Base-by-base conservation (phyloP, 495 filamentous ascomycete species). In the Aspergillus baeticus region DNA sequence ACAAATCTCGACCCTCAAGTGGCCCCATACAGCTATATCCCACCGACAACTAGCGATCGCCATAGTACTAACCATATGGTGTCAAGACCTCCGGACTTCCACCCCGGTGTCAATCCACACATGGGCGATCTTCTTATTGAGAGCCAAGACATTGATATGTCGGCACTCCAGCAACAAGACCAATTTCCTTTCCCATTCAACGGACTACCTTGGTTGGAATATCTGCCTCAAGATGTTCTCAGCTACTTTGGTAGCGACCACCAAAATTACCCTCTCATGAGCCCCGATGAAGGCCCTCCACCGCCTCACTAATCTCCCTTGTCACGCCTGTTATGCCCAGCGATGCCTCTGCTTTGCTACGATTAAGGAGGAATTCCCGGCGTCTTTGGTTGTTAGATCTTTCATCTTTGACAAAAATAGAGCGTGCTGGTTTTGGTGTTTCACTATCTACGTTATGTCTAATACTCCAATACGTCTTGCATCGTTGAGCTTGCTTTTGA, bases 71-170 rank as follows among this genome's bases (percentile, higher is more conserved):
- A 18, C 56, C 75, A 51, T 62, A 71, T 68, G 65, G 70, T n/a
- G 64, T 75, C 66, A 59, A 60, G 63, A 44, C 61, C 26, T 29
- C 57, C 56, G 21, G 63, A 70, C 17, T 50, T 70, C 35, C 77
- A 79, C 39, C 63, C 75, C 0, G 68, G 64, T n/a, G 50, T 69
- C 0, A 72, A 70, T 29, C n/a, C 64, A 11, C 63, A 75, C 0
- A 64, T 64, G 47, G 77, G 73, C 60, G 83, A 77, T 68, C 84
- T 89, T 58, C 82, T 86, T 56, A 89, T 90, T 56, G 84, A 89
- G 63, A 86, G 79, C 54, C 85, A 87, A 51, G 87, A 90, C 53
- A 78, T 89, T 44, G 84, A 87, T 62, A 84, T 88, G 79, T 74
- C 71, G 7, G 60, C 65, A 1, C 66, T 78, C 21, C 71, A 76